A percentile compares a stretch with the other conserved stretches of the same genome.
These are phyloP conservation scores for Coemansia sp. DNA, from an alignment of 192 early-diverging fungal genomes.

Conservation along the genomic window DNA sequence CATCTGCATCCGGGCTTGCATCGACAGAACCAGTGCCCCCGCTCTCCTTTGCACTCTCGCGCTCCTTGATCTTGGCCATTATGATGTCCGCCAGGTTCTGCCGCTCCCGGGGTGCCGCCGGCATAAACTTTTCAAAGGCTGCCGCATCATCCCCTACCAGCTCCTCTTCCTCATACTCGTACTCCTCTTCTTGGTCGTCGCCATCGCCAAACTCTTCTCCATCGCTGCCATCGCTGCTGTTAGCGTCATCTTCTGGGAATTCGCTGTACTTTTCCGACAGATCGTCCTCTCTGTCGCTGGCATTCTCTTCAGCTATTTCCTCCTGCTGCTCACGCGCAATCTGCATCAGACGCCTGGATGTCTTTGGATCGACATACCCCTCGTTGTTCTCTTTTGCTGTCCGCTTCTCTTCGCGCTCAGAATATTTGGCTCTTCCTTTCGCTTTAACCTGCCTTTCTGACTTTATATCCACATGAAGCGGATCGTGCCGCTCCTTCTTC, in stretches of 20 bases:
- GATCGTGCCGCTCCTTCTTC: slow-evolving; percentile 72
- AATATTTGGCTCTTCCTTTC: slow-evolving; percentile 59
- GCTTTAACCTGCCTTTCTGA: slow-evolving; percentile 60
- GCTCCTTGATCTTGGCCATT: slow-evolving; percentile 90
- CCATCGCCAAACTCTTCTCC: slow-evolving; percentile 60
- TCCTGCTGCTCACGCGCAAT: slow-evolving; percentile 91
- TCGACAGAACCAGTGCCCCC: background rate
- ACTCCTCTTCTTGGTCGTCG: slow-evolving; percentile 70
- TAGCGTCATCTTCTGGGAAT: slow-evolving; percentile 26
- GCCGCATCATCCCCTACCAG: slow-evolving; percentile 80
- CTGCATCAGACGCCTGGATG: slow-evolving; percentile 84
- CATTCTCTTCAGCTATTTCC: slow-evolving; percentile 71
- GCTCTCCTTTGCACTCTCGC: slow-evolving; percentile 51
- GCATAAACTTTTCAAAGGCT: slow-evolving; percentile 91
- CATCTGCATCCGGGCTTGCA: background rate
- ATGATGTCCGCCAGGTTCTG: slow-evolving; percentile 94
- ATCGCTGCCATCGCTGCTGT: slow-evolving; percentile 5
- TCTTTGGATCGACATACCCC: slow-evolving; percentile 77
- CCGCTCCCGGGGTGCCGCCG: slow-evolving; percentile 75
- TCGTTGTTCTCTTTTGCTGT: slow-evolving; percentile 51
- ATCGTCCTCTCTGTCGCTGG: slow-evolving; percentile 56
- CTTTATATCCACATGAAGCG: slow-evolving; percentile 77
- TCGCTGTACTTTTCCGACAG: slow-evolving; percentile 29
- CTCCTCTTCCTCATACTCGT: slow-evolving; percentile 68
- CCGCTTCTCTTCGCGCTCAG: slow-evolving; percentile 60